Evolutionary conservation across 306 rosid species (phyloP), one percentile per base, ranked within the genome.

Genomic region (Lathyrus oleraceus): DNA sequence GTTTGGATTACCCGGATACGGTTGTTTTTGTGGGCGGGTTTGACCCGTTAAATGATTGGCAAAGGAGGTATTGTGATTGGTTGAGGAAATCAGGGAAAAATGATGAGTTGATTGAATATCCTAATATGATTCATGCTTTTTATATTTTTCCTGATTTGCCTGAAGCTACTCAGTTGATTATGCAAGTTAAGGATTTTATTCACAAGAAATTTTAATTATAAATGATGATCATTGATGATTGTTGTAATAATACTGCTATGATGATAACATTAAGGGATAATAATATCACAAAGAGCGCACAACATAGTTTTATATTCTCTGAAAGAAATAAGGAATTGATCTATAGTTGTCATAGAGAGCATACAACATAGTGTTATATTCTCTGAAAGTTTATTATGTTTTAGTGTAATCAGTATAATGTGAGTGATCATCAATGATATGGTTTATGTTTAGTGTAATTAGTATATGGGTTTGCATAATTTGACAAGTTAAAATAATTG

Each of bases 11-110:
- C 42, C 98, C 98, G 73, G 76, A 45, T 27, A 84, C 90, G 4
- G 9, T 88, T 9, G 87, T 93, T 65, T 43, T 90, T 6, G 83
- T 85, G 1, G 87, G 73, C 1, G 98, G 96, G 8, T 81, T 81
- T 48, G 98, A 93, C 77, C 96, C 96, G 65, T 69, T 90, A 20
- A 87, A 74, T 59, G 98, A 93, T 68, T 73, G 97, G 87, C 91
- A 93, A 79, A 85, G 56, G 51, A 82, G 76, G 57, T 93, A 90
- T 25, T 82, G 10, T 10, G 65, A 82, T 42, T 90, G 98, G 97
- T 13, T 93, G 43, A 73, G 10, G 59, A 65, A 81, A 42, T 84
- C 83, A 0, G 97, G 97, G 0, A 90, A 77, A 36, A 65, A 57
- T 1, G 96, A 75, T 0, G 35, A 75, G 39, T 30, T 93, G 8